A percentile compares a stretch with the other conserved stretches of the same genome.
Conservation (phyloP, 768 basidiomycete species). For the Suillus decipiens region DNA sequence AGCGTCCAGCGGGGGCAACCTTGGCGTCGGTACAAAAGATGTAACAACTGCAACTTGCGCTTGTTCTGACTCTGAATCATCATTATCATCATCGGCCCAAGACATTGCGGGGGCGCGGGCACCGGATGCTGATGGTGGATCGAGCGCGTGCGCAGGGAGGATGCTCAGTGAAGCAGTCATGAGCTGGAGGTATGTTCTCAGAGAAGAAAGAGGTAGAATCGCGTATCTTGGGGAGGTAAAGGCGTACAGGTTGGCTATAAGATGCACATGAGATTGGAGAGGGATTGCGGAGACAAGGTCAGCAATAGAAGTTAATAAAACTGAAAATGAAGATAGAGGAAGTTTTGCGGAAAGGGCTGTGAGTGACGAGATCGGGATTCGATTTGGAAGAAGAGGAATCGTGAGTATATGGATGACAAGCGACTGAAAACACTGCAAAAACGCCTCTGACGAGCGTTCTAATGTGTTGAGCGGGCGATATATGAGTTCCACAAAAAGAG, state of each 20-base stretch:
- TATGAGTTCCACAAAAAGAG: slow-evolving; percentile 30
- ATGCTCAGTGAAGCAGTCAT: slow-evolving; percentile 50
- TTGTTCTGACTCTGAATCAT: slow-evolving; percentile 44
- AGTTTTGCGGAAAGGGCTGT: slow-evolving; percentile 64
- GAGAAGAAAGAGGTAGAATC: slow-evolving; percentile 42
- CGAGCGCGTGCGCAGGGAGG: slow-evolving; percentile 55
- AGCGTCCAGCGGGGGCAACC: slow-evolving; percentile 50
- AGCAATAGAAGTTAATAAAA: slow-evolving; percentile 31
- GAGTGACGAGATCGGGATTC: slow-evolving; percentile 61
- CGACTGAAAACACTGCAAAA: slow-evolving; percentile 35
- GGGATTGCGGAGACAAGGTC: slow-evolving; percentile 35
- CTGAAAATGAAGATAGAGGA: slow-evolving; percentile 48
- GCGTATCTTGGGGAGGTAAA: slow-evolving; percentile 67
- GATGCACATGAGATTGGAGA: slow-evolving; percentile 46
- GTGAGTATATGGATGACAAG: slow-evolving; percentile 62
- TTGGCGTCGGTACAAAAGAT: slow-evolving; percentile 28
- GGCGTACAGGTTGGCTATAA: slow-evolving; percentile 70
- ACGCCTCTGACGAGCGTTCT: slow-evolving; percentile 34
- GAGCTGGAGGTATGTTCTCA: slow-evolving; percentile 57
- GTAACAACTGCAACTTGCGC: slow-evolving; percentile 38
- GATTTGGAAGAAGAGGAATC: slow-evolving; percentile 78
- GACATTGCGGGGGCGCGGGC: slow-evolving; percentile 13
- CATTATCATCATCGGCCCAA: slow-evolving; percentile 37
- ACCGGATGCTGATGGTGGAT: slow-evolving; percentile 38
- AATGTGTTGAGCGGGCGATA: slow-evolving; percentile 24